phyloP scores from a whole-genome alignment of 2,329 filamentous ascomycete species.

The Cordyceps cicadae region DNA sequence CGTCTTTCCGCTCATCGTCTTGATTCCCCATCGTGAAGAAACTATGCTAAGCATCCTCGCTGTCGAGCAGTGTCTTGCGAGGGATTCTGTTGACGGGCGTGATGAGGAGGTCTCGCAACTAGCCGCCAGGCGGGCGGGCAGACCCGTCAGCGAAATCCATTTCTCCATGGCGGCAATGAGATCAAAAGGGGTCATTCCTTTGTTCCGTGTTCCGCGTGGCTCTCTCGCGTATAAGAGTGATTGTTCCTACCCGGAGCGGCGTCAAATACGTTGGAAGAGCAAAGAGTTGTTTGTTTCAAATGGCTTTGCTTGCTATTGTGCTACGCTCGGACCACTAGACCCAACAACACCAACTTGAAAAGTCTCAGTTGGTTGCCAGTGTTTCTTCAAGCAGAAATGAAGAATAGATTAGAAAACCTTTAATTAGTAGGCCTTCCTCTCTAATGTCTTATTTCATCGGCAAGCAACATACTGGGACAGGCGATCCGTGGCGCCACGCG shows the following conservation, averaged over 20 bases:
- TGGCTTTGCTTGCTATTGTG: constrained; percentile 10
- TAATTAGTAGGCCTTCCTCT: no score
- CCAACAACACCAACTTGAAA: background rate
- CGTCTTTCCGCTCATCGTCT: background rate
- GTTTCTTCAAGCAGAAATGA: no score
- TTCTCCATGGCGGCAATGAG: background rate
- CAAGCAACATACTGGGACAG: no score
- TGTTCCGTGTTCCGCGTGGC: background rate
- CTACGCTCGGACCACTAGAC: background rate
- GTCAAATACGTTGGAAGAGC: background rate
- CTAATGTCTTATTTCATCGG: no score
- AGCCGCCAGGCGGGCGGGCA: background rate
- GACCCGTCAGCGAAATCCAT: background rate
- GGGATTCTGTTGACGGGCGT: background rate
- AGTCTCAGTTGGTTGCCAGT: no score
- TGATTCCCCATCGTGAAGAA: background rate
- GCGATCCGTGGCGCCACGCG: no score
- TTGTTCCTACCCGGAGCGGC: background rate
- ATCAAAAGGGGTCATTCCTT: background rate
- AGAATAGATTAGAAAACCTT: no score
- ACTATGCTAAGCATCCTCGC: background rate
- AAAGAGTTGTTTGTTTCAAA: constrained; percentile 5
- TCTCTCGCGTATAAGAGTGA: background rate
- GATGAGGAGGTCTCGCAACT: background rate
- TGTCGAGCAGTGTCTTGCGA: background rate